A percentile compares a stretch with the other conserved stretches of the same genome.
These are phyloP conservation scores for Cardamine resedifolia DNA, from an alignment of 345 rosid species.

Conservation along the genomic window DNA sequence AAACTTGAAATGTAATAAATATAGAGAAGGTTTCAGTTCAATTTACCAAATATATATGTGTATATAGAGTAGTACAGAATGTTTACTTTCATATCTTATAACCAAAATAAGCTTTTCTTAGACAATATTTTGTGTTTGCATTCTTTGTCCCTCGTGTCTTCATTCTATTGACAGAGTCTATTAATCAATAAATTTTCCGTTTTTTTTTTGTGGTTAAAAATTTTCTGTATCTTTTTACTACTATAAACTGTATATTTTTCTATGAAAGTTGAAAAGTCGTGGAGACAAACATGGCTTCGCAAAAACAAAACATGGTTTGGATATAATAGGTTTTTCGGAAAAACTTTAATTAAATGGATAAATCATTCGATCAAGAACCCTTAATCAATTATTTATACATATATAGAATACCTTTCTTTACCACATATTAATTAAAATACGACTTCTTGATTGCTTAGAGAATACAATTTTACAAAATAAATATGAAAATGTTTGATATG, in stretches of 20 bases:
- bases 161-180: conserved; percentile 5
- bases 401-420: not conserved
- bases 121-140: conserved; percentile 10
- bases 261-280: too few relatives aligned
- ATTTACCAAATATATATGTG: not conserved
- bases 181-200: not conserved
- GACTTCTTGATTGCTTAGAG: not conserved
- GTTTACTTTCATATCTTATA: not conserved
- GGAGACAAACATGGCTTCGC: not conserved
- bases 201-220: not conserved
- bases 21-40: not conserved
- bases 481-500: too few relatives aligned
- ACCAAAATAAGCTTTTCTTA: conserved; percentile 9
- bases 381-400: not conserved
- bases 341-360: not conserved
- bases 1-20: conserved; percentile 9
- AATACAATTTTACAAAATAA: not conserved
- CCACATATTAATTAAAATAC: too few relatives aligned
- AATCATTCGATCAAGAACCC: not conserved
- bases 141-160: conserved; percentile 9
- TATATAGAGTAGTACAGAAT: not conserved
- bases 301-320: not conserved
- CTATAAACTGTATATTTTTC: not conserved
- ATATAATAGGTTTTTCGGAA: not conserved
- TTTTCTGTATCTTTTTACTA: not conserved